These are phyloP conservation scores for Ormosia emarginata DNA, from an alignment of 306 rosid genomes.

Conservation along the genomic window DNA sequence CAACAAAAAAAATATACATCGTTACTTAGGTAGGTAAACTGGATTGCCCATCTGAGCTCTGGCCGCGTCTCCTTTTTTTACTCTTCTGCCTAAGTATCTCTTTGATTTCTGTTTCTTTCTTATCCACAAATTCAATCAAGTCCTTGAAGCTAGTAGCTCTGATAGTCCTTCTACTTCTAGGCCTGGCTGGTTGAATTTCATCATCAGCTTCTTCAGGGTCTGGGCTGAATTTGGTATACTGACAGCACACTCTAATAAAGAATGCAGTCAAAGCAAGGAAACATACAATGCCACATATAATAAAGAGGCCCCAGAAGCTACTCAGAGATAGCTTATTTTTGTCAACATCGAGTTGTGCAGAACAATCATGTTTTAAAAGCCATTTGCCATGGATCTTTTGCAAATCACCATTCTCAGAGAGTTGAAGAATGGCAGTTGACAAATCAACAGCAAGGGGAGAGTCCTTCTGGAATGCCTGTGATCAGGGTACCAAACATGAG, in stretches of 20 bases:
- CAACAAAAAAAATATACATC: not conserved
- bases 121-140: slow-evolving; percentile 55
- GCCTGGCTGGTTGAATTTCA: slow-evolving; percentile 36
- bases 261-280: slow-evolving; percentile 51
- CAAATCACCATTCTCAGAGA: slow-evolving; percentile 91
- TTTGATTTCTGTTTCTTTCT: slow-evolving; percentile 62
- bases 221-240: slow-evolving; percentile 53
- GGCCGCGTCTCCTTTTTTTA: slow-evolving; percentile 28
- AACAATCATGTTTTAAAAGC: slow-evolving; percentile 54
- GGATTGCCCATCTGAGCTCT: slow-evolving; percentile 17
- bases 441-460: slow-evolving; percentile 92
- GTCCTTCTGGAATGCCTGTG: slow-evolving; percentile 92
- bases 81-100: slow-evolving; percentile 50
- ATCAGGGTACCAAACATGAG: slow-evolving; percentile 16
- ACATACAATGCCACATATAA: slow-evolving; percentile 70
- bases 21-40: slow-evolving; percentile 29
- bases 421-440: slow-evolving; percentile 96
- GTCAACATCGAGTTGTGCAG: slow-evolving; percentile 25
- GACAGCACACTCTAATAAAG: slow-evolving; percentile 48
- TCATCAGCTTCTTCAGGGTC: slow-evolving; percentile 21
- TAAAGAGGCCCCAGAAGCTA: slow-evolving; percentile 95
- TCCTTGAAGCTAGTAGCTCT: slow-evolving; percentile 44
- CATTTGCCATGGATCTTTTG: slow-evolving; percentile 92
- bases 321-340: slow-evolving; percentile 53
- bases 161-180: not conserved